Base-by-base conservation (phyloP, 345 rosid genomes). In the Eucalyptus cloeziana region DNA sequence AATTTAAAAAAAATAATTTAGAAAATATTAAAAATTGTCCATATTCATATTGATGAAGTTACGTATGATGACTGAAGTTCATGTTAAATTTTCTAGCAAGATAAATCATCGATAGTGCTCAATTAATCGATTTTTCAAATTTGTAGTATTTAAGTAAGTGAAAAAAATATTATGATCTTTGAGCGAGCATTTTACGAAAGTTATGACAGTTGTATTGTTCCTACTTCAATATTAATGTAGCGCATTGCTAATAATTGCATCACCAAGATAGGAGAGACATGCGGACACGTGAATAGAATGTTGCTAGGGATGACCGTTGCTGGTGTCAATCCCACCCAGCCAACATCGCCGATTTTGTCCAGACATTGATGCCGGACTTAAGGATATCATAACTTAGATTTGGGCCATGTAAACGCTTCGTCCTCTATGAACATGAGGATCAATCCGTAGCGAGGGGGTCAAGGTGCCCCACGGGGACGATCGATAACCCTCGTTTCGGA, bases 41-140 rank as follows among this genome's bases (percentile, higher is more conserved):
- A 52, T 52, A 52, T 52, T 52, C 56, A 7, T 52, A 52, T 52
- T 52, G 24, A 52, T 52, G 4, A 52, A 52, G 10, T 52, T 52
- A 52, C 0, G 4, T 7, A 7, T 0, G 10, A 3, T 0, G 4
- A 7, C 24, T 9, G 7, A 52, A 3, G 10, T 52, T 52, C 7
- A 52, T 19, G 56, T 19, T 52, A 19, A 4, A 52, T 52, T 52
- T 52, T 52, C 1, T 2, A 0, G 4, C 21, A 51, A 51, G 22
- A 8, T 51, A 51, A 51, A 51, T 17, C 4, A 51, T 51, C 0
- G 2, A 51, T 17, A 4, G 56, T 19, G 10, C 4, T 52, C 10
- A 52, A 52, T 0, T 52, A 19, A 19, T 52, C 7, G 2, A 52
- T 52, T 52, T 52, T 52, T 52, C 1, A 19, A 7, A 19, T 52